Percentiles rank a stretch among this genome's conserved stretches.
These are phyloP conservation scores for Neodidymelliopsis sp. DNA, from an alignment of 2,329 filamentous ascomycete species.

Conservation along the genomic window DNA sequence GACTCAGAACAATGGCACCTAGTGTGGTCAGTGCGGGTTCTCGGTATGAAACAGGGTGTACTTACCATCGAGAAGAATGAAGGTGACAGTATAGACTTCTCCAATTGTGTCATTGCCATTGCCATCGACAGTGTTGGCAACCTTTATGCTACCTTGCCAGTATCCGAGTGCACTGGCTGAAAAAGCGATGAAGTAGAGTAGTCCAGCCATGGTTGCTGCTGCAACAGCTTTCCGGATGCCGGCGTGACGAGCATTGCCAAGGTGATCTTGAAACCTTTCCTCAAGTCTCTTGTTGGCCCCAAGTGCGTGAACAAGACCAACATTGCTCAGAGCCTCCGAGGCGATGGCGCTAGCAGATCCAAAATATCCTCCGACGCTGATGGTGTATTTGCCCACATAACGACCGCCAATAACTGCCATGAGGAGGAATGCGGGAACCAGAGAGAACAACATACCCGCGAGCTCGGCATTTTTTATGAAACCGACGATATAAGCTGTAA, in stretches of 20 bases:
- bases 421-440: conserved; percentile 69
- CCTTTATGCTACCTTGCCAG: conserved; percentile 69
- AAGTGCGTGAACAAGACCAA: conserved; percentile 70
- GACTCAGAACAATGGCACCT: conserved; percentile 57
- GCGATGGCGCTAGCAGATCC: conserved; percentile 68
- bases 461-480: conserved; percentile 70
- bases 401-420: conserved; percentile 65
- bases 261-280: conserved; percentile 63
- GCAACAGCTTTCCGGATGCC: conserved; percentile 66
- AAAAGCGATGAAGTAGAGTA: conserved; percentile 73
- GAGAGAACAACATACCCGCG: conserved; percentile 68
- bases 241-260: conserved; percentile 59
- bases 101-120: conserved; percentile 50
- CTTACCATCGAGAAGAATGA: conserved; percentile 61
- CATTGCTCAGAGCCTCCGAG: conserved; percentile 67
- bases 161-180: conserved; percentile 72
- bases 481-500: conserved; percentile 71
- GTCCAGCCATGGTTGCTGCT: conserved; percentile 65
- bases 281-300: conserved; percentile 67
- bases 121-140: conserved; percentile 54
- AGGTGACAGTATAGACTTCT: conserved; percentile 63
- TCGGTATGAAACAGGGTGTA: background rate
- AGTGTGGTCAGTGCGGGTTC: background rate
- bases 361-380: conserved; percentile 60
- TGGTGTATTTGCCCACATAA: conserved; percentile 62